Base-by-base conservation (phyloP, 116 monocot species). In the Cymodocea nodosa region DNA sequence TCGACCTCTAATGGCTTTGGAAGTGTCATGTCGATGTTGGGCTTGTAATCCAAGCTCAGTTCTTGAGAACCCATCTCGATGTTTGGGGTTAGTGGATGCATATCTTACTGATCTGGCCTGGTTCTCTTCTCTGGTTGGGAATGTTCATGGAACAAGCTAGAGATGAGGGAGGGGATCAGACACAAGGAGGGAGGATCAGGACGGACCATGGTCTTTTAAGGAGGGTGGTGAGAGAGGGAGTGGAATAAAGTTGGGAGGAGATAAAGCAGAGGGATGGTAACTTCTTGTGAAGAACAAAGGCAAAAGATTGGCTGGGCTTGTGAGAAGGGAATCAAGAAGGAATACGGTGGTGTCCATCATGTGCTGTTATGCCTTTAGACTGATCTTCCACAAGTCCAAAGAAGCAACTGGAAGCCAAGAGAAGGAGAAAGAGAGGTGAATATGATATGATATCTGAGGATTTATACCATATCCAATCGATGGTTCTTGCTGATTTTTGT, bases 221-320 rank as follows among this genome's bases (percentile, higher is more conserved):
- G 51, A 15, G 54, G 18, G 20, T 5, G n/a, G 54, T 6, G 44
- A 4, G 65, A 65, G 51, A 24, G 48, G 60, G 35, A 5, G 35
- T 35, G 60, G 30, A 65, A 65, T 65, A 65, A 65, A 65, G 51
- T 49, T 51, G 65, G 49, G 51, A 15, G 48, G 51, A 65, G 69
- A 59, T 56, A 66, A 65, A 70, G 76, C 52, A 77, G 76, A 73
- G 70, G 75, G 7, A 81, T 78, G 82, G 92, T 85, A 85, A 92
- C 84, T 87, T 92, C 90, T 84, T 78, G 84, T 71, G 67, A 81
- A 72, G 80, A 82, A 72, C 68, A 83, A 86, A 85, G 83, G 81
- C 72, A 81, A 75, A 85, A 66, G 69, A 60, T 78, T 72, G 51
- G 70, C 23, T 34, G 60, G 19, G 23, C 24, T 15, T 57, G 64